phyloP scores from a whole-genome alignment of 225 moss, liverwort and hornwort species.

The Asterella californica region DNA sequence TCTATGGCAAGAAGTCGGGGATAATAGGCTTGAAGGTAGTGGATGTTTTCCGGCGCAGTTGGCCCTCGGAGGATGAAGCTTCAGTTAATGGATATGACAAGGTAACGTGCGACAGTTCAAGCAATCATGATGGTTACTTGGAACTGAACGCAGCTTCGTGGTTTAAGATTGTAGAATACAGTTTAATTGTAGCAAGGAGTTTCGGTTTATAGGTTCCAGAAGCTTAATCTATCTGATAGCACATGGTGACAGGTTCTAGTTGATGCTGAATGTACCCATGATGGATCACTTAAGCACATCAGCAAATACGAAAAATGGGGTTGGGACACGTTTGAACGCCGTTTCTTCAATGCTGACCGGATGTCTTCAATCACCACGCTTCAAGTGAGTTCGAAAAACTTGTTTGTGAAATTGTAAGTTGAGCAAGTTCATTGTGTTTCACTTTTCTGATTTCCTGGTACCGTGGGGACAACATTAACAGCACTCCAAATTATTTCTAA shows the following conservation, averaged over 20 bases:
- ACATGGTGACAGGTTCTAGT: constrained; percentile 64
- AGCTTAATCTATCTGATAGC: neutral
- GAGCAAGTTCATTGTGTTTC: neutral
- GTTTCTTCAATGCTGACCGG: constrained; percentile 79
- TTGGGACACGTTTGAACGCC: constrained; percentile 93
- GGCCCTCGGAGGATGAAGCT: constrained; percentile 35
- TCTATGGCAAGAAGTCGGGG: constrained; percentile 85
- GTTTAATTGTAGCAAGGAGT: too few species aligned
- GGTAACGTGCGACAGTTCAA: constrained; percentile 30
- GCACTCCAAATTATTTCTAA: neutral
- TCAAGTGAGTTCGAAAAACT: constrained; percentile 50
- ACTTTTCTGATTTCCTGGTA: neutral
- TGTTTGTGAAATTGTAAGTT: neutral
- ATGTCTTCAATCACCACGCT: constrained; percentile 73
- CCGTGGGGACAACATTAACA: neutral
- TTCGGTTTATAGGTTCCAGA: neutral
- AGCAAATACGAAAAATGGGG: constrained; percentile 92
- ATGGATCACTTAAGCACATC: constrained; percentile 94
- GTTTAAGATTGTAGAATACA: neutral
- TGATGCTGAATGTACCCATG: constrained; percentile 98
- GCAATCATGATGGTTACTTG: neutral
- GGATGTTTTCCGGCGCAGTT: constrained; percentile 49
- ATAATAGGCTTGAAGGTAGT: constrained; percentile 82
- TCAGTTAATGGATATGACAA: constrained; percentile 62
- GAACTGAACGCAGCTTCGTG: neutral